Evolutionary conservation across 352 stramenopile species (phyloP).

Genomic region (Globisporangium heterothallicum): DNA sequence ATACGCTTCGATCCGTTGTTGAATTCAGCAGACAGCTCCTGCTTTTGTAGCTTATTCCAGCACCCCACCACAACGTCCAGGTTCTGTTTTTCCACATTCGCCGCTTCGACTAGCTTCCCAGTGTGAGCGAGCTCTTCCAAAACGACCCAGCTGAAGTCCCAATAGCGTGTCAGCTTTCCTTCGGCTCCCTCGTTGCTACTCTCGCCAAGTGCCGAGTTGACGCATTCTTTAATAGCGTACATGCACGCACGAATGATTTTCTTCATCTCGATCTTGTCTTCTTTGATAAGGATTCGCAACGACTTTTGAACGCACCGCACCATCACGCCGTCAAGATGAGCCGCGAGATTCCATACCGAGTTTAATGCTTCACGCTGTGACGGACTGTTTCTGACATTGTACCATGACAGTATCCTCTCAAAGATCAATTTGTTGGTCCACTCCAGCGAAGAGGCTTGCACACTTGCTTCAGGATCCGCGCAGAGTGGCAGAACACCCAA

Average conservation of each 20-base stretch:
- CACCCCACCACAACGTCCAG: conserved; percentile 68
- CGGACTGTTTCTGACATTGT: conserved; percentile 30
- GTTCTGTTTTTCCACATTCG: conserved; percentile 52
- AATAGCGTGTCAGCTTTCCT: conserved; percentile 41
- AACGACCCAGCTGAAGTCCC: conserved; percentile 80
- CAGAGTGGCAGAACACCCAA: conserved; percentile 79
- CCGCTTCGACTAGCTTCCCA: conserved; percentile 47
- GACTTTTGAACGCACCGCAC: conserved; percentile 69
- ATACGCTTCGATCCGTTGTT: conserved; percentile 79
- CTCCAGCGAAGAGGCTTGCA: conserved; percentile 62
- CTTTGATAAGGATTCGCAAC: conserved; percentile 63
- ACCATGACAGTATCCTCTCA: conserved; percentile 59
- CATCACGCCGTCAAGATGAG: conserved; percentile 75
- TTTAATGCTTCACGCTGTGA: conserved; percentile 20
- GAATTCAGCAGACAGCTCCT: conserved; percentile 56
- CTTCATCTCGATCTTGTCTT: conserved; percentile 45
- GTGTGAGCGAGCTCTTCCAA: conserved; percentile 72
- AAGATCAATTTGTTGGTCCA: conserved; percentile 58
- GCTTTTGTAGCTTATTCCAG: conserved; percentile 74
- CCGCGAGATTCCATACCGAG: conserved; percentile 57
- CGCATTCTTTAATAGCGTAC: conserved; percentile 54
- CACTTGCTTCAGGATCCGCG: conserved; percentile 67
- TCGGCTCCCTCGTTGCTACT: conserved; percentile 34
- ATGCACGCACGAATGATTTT: conserved; percentile 57
- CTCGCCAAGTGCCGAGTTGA: conserved; percentile 27